phyloP scores from a whole-genome alignment of 805 yeast species.

The Clavispora vitiphila region DNA sequence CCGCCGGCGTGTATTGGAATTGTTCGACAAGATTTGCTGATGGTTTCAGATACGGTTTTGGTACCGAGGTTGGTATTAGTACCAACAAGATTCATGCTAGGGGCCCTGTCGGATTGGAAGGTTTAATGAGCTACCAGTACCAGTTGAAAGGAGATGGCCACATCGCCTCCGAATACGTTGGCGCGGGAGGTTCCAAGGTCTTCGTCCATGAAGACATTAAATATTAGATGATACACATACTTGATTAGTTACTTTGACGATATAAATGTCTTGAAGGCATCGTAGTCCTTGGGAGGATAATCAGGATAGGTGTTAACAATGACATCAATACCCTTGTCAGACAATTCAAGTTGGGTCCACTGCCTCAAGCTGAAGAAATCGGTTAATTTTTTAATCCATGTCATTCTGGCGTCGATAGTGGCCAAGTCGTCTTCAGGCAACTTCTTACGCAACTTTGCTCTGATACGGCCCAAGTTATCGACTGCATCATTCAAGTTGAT shows the following conservation, averaged over 20 bases:
- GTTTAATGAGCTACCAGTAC: conserved; percentile 92
- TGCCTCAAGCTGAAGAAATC: conserved; percentile 54
- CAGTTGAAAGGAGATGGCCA: conserved; percentile 92
- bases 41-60: conserved; percentile 97
- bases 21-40: conserved; percentile 97
- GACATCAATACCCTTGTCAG: conserved; percentile 22
- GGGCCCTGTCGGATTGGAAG: conserved; percentile 98
- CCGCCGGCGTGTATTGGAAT: conserved; percentile 97
- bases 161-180: conserved; percentile 83
- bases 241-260: not conserved
- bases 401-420: conserved; percentile 59
- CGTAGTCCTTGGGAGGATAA: conserved; percentile 36
- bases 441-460: conserved; percentile 44
- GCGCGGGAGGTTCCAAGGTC: conserved; percentile 81
- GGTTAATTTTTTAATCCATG: conserved; percentile 62
- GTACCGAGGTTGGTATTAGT: conserved; percentile 96
- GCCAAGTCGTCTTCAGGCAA: conserved; percentile 42
- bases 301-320: conserved; percentile 48
- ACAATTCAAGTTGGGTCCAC: conserved; percentile 47
- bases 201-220: conserved; percentile 69
- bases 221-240: not conserved
- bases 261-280: conserved; percentile 9
- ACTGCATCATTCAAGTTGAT: conserved; percentile 56
- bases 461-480: conserved; percentile 51
- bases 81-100: conserved; percentile 97